These are phyloP conservation scores for Penicillium sp. DNA, from an alignment of 2,329 filamentous ascomycete species.

Conservation along the genomic window DNA sequence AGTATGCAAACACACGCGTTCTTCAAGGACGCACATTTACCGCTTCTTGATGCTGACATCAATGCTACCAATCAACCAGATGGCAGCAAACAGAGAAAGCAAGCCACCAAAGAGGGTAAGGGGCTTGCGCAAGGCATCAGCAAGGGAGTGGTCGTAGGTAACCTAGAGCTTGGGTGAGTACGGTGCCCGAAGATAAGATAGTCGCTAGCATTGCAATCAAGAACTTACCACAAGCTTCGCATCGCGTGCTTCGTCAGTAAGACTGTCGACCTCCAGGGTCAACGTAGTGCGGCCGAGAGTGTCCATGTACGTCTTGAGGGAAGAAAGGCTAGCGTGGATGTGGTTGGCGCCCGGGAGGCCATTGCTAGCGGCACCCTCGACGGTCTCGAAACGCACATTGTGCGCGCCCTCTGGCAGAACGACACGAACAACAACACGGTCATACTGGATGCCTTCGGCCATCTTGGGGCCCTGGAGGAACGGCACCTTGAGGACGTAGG, in stretches of 20 bases:
- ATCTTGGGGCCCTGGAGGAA: constrained; percentile 91
- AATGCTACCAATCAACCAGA: constrained; percentile 72
- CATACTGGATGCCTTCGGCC: constrained; percentile 80
- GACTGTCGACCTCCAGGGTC: constrained; percentile 74
- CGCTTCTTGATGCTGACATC: constrained; percentile 74
- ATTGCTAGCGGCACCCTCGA: constrained; percentile 65
- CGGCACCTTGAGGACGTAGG: constrained; percentile 84
- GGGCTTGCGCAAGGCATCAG: constrained; percentile 78
- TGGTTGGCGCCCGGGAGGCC: constrained; percentile 61
- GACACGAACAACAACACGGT: constrained; percentile 72
- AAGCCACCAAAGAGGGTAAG: constrained; percentile 72
- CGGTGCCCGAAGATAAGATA: not conserved
- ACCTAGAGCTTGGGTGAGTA: constrained; percentile 45
- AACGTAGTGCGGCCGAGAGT: constrained; percentile 83
- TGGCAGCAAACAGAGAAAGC: constrained; percentile 68
- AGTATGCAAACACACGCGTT: constrained; percentile 20
- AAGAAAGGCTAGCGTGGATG: constrained; percentile 56
- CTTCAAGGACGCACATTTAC: constrained; percentile 28
- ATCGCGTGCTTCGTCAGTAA: constrained; percentile 86
- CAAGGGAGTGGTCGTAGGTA: constrained; percentile 78
- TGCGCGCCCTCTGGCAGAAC: constrained; percentile 87
- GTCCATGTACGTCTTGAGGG: constrained; percentile 91
- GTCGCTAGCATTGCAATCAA: not conserved
- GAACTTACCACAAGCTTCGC: constrained; percentile 65
- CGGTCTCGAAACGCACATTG: constrained; percentile 61